Evolutionary conservation across 1,139 yeast genomes (phyloP), one percentile per base, ranked within the genome.

Genomic region (Sugiyamaella japonica): DNA sequence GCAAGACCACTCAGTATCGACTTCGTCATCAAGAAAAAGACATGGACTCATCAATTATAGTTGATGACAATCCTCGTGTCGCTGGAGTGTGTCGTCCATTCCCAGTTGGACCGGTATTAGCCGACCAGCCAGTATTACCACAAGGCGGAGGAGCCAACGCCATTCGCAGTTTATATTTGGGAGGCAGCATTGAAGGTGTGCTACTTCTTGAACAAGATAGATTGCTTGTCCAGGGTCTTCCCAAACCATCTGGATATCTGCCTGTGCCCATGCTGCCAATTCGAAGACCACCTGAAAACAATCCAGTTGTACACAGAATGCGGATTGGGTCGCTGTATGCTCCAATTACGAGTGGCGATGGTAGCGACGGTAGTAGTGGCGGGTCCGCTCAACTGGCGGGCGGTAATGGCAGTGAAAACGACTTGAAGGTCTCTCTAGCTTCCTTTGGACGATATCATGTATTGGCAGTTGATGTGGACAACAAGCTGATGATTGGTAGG

Each of bases 401-500:
- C 38, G 16, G n/a, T n/a, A n/a, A 6, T 12, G 23, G 13, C 40
- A 31, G 4, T 13, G 43, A 9, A 20, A 31, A 8, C 8, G 45
- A 48, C 9, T 2, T 34, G 9, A 25, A 31, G 2, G 15, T 41
- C 10, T 29, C 20, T 8, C 44, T 32, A 39, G 45, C 36, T 9
- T 76, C 84, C 12, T 78, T 87, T 43, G 95, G 95, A 0, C 70
- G 95, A 57, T 75, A 80, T 43, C 91, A 85, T 66, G 76, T 86
- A 48, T 69, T 86, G 10, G 93, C 85, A 0, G 68, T 86, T 50
- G 88, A 83, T 61, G 71, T 75, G n/a, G 53, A 70, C 1, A 48
- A 48, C 17, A 39, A 31, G 15, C 6, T 45, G 17, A 5, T 45
- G 10, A 15, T 36, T n/a, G 78, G 80, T 44, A 67, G 72, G 9